A percentile compares a stretch with the other conserved stretches of the same genome.
Conservation (phyloP, 1,284 basidiomycete species). For the Cyathus pygmaeus region DNA sequence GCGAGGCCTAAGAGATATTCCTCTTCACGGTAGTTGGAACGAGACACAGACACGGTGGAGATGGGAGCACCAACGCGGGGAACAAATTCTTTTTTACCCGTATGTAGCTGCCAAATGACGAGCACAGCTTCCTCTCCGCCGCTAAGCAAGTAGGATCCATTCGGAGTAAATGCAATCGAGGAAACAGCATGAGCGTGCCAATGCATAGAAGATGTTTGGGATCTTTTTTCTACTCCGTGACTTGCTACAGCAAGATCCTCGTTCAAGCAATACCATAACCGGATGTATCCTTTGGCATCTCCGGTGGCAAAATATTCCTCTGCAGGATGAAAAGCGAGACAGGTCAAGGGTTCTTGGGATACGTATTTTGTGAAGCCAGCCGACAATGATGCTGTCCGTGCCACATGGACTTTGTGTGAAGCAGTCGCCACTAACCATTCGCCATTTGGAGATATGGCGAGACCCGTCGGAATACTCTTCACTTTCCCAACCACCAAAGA, state of each 20-base stretch:
- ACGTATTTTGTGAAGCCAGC: constrained; percentile 89
- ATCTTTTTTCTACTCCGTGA: constrained; percentile 72
- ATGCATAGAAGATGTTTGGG: constrained; percentile 88
- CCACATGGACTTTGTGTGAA: constrained; percentile 86
- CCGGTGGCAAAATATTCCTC: constrained; percentile 97
- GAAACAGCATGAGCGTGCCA: constrained; percentile 99
- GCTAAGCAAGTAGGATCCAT: constrained; percentile 93
- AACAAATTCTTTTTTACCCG: constrained; percentile 89
- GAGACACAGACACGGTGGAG: constrained; percentile 72
- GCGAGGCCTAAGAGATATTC: constrained; percentile 87
- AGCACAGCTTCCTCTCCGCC: constrained; percentile 97
- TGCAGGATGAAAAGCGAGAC: constrained; percentile 88
- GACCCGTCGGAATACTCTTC: constrained; percentile 66
- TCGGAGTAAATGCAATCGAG: constrained; percentile 87
- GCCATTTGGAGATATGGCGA: constrained; percentile 82
- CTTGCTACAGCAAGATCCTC: constrained; percentile 61
- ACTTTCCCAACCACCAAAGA: constrained; percentile 75
- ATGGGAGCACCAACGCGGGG: constrained; percentile 93
- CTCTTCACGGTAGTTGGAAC: constrained; percentile 66
- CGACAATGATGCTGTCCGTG: constrained; percentile 61
- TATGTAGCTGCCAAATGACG: constrained; percentile 94
- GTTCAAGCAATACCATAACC: constrained; percentile 92
- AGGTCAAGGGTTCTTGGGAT: constrained; percentile 83
- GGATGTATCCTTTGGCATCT: constrained; percentile 85
- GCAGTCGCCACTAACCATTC: constrained; percentile 86